These are phyloP conservation scores for Chlorella sorokiniana DNA, from an alignment of 139 green algal genomes.

Conservation along the genomic window DNA sequence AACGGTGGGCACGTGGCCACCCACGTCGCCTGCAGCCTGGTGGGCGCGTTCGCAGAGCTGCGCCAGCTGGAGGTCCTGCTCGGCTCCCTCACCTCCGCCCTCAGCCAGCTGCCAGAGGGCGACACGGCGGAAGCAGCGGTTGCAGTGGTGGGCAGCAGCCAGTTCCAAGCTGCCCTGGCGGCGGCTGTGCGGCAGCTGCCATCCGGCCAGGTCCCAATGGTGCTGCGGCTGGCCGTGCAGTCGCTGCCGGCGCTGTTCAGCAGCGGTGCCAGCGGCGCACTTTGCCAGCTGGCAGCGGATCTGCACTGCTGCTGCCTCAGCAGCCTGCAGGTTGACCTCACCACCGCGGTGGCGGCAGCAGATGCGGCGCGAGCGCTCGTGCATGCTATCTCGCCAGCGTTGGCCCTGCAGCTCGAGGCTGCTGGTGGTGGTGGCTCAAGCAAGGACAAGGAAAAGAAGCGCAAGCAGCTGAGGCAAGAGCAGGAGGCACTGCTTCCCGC, in stretches of 20 bases:
- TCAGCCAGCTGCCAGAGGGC: neutral
- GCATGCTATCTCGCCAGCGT: too few relatives aligned
- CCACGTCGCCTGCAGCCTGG: constrained; percentile 25
- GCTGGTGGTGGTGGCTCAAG: neutral
- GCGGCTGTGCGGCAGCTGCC: constrained; percentile 27
- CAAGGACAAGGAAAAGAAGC: neutral
- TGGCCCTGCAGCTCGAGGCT: constrained; percentile 14
- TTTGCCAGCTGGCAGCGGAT: neutral
- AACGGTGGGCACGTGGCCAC: neutral
- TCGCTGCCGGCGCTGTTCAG: neutral
- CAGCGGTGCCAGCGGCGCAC: neutral
- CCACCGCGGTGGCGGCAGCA: constrained; percentile 31
- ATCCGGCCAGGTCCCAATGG: constrained; percentile 27
- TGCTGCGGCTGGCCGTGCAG: constrained; percentile 6
- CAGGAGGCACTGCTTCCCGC: constrained; percentile 11
- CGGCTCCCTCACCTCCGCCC: constrained; percentile 23
- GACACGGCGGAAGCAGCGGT: neutral
- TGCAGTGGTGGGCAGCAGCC: neutral
- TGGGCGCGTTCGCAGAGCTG: constrained; percentile 44
- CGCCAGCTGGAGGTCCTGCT: constrained; percentile 47
- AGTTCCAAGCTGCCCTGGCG: constrained; percentile 2
- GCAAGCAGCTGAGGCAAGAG: neutral
- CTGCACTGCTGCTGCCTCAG: constrained; percentile 25
- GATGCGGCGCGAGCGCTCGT: constrained; percentile 8
- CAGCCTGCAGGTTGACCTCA: constrained; percentile 26